Base-by-base conservation (phyloP, 2,329 filamentous ascomycete species). In the Aspergillus sergii region DNA sequence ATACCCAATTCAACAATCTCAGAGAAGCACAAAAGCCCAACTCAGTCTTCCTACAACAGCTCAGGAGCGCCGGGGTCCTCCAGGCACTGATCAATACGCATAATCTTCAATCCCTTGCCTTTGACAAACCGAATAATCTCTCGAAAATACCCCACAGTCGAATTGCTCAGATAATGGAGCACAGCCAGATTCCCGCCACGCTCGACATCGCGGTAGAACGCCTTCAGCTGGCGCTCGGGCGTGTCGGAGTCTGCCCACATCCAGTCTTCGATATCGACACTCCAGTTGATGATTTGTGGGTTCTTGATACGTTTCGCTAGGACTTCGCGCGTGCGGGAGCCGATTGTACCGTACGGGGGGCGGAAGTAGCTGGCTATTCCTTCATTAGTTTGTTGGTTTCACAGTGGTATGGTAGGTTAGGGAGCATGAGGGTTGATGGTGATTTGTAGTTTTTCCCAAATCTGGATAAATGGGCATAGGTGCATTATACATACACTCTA, bases 191-290 rank as follows among this genome's bases (percentile, higher is more conserved):
- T 83, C 1, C 89, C 89, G 1, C 89, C 89, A 69, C 84, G 86
- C 28, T 81, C 79, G 3, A 91, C 82, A 71, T 89, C 87, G 4
- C 85, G 81, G 72, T 86, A 82, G 77, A 91, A 91, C 14, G 88
- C 86, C 4, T 86, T 85, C 16, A 90, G 77, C 76, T 91, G 89
- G 70, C 88, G 87, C 78, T 90, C 85, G 0, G 89, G 89, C 4
- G 88, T 90, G 50, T 77, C 71, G 0, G 82, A 84, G 72, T 84
- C 78, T 1, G 87, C 88, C 87, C 88, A 91, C 28, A 89, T 71
- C 87, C 88, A 91, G 73, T 91, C 89, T 79, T 91, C 87, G 36
- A 91, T 86, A 70, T 91, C 89, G 51, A 91, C 86, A 70, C 84
- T 88, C 89, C 89, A 91, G 73, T 87, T 87, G 58, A 90, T 84